Conservation (phyloP, 1,284 basidiomycete species). For the Rhodotorula mucilaginosa region DNA sequence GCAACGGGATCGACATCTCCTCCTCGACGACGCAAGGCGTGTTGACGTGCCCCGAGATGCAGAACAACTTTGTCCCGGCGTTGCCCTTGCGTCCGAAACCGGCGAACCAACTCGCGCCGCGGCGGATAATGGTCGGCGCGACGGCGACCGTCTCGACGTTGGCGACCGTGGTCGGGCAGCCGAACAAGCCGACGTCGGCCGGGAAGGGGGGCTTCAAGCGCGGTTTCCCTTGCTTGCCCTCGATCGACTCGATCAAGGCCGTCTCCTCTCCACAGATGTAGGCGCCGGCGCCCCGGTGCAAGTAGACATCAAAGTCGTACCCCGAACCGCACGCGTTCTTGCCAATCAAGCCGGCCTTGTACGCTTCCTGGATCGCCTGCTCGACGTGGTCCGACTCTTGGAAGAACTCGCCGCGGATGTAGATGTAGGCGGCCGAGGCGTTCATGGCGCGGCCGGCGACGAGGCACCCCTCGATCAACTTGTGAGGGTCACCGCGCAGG, state of each 20-base stretch:
- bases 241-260: slow-evolving; percentile 91
- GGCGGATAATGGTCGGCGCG: slow-evolving; percentile 90
- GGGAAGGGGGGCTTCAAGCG: slow-evolving; percentile 99
- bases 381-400: slow-evolving; percentile 91
- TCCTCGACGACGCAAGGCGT: slow-evolving; percentile 98
- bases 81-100: slow-evolving; percentile 89
- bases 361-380: slow-evolving; percentile 92
- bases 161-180: slow-evolving; percentile 94
- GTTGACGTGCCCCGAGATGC: slow-evolving; percentile 96
- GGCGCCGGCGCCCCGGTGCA: slow-evolving; percentile 94
- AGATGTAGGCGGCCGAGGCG: slow-evolving; percentile 96
- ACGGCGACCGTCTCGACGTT: slow-evolving; percentile 99
- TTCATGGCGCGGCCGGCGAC: slow-evolving; percentile 98
- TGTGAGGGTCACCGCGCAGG: slow-evolving; percentile 95
- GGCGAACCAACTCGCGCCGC: slow-evolving; percentile 90
- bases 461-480: slow-evolving; percentile 94
- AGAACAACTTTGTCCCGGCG: slow-evolving; percentile 92
- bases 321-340: slow-evolving; percentile 89
- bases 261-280: slow-evolving; percentile 99
- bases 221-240: slow-evolving; percentile 97
- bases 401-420: slow-evolving; percentile 97
- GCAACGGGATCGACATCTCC: slow-evolving; percentile 96
- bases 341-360: slow-evolving; percentile 86
- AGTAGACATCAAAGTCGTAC: slow-evolving; percentile 92
- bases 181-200: slow-evolving; percentile 94